Conservation (phyloP, 208 protist genomes). For the Acanthamoeba rhysodes region DNA sequence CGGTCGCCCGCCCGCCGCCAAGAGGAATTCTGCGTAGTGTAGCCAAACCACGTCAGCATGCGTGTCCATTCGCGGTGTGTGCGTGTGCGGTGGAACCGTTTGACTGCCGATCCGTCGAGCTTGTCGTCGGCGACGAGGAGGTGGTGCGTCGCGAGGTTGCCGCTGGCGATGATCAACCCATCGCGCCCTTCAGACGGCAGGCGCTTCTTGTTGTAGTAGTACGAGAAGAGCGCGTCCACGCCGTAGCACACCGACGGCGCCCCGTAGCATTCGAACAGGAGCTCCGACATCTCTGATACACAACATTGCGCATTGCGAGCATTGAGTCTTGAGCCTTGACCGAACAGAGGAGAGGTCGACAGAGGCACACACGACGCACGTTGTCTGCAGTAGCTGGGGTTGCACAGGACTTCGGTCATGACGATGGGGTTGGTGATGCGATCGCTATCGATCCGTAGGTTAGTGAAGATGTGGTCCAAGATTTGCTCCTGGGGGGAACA, state of each 20-base stretch:
- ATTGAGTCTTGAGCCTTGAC: too few species aligned
- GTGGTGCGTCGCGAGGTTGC: neutral
- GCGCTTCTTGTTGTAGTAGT: conserved; percentile 65
- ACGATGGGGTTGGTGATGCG: conserved; percentile 28
- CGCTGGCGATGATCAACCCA: neutral
- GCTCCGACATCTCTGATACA: conserved; percentile 53
- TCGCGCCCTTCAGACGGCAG: neutral
- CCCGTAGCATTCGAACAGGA: conserved; percentile 66
- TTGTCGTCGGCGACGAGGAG: neutral
- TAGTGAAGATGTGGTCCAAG: conserved; percentile 51
- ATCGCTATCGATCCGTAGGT: conserved; percentile 36
- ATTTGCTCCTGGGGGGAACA: conserved; percentile 30
- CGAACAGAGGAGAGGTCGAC: too few species aligned
- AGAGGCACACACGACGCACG: neutral
- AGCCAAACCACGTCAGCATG: neutral
- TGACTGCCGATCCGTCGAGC: neutral
- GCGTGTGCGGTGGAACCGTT: neutral
- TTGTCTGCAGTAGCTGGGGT: conserved; percentile 55
- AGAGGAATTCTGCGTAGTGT: neutral
- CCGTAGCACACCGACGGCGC: conserved; percentile 68
- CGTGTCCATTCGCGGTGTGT: neutral
- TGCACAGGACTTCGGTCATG: conserved; percentile 71
- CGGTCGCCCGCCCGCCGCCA: neutral
- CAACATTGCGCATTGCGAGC: too few species aligned
- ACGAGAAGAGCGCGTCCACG: conserved; percentile 60